A percentile compares a stretch with the other conserved stretches of the same genome.
phyloP scores from a whole-genome alignment of 2,329 filamentous ascomycete species.

The Arthrobotrys conoides region DNA sequence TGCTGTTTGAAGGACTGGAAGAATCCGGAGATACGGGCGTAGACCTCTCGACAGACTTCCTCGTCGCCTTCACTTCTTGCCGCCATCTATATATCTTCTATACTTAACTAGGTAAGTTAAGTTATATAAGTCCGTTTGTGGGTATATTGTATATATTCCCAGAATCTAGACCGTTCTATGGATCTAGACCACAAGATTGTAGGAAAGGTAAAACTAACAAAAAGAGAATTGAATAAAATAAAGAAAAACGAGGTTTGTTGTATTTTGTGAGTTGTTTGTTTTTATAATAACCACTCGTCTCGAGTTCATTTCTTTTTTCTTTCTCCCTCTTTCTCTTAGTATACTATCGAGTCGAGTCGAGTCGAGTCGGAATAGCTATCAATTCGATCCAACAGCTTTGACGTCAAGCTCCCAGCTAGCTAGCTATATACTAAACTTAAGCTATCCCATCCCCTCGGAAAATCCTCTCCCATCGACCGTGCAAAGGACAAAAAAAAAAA shows the following conservation, averaged over 20 bases:
- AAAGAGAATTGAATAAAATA: neutral
- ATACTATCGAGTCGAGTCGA: too few relatives aligned
- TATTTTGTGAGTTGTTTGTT: neutral
- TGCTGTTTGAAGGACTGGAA: constrained; percentile 28
- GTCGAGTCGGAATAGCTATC: too few relatives aligned
- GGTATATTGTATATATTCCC: neutral
- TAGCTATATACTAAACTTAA: neutral
- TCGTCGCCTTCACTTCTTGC: constrained; percentile 24
- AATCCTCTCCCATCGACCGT: neutral
- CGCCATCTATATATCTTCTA: constrained; percentile 11
- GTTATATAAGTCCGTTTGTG: too few relatives aligned
- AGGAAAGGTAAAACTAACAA: neutral
- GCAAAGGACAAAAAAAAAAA: neutral
- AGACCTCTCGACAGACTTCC: constrained; percentile 37
- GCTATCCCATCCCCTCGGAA: neutral
- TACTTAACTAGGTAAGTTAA: neutral
- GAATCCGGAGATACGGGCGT: constrained; percentile 37
- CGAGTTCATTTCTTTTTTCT: too few relatives aligned
- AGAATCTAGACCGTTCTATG: neutral
- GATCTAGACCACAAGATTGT: too few relatives aligned
- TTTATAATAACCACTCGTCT: too few relatives aligned
- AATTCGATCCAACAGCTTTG: neutral
- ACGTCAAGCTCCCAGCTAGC: neutral
- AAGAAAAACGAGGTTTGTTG: neutral
- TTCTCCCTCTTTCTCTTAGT: too few relatives aligned